phyloP scores from a whole-genome alignment of 768 basidiomycete species.

The Phylloporus rhodoxanthus region DNA sequence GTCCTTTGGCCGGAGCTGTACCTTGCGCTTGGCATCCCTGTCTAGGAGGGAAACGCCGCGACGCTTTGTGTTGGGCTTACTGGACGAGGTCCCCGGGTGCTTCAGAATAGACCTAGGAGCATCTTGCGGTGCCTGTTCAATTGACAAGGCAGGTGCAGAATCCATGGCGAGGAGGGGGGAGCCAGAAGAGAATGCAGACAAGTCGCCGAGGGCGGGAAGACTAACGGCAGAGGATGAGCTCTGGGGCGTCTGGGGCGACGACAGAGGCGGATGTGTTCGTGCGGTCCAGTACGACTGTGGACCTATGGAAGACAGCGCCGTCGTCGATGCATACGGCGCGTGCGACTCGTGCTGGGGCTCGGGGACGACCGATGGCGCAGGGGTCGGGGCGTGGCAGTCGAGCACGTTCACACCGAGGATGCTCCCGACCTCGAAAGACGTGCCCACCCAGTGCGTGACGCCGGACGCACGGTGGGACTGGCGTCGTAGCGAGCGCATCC shows the following conservation, averaged over 20 bases:
- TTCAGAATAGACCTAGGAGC: constrained; percentile 25
- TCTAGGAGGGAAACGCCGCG: constrained; percentile 13
- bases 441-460: constrained; percentile 57
- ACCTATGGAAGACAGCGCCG: constrained; percentile 17
- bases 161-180: constrained; percentile 16
- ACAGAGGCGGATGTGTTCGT: constrained; percentile 12
- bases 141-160: constrained; percentile 9
- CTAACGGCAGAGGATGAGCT: constrained; percentile 7
- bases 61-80: constrained; percentile 5
- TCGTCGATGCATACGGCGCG: constrained; percentile 14
- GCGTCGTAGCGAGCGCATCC: constrained; percentile 45
- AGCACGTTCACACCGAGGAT: constrained; percentile 65
- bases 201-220: constrained; percentile 7
- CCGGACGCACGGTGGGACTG: constrained; percentile 4
- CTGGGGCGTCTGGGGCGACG: constrained; percentile 6
- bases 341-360: constrained; percentile 2
- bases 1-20: constrained; percentile 13
- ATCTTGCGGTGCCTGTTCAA: constrained; percentile 1
- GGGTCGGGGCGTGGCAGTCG: constrained; percentile 19
- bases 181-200: constrained; percentile 21
- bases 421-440: constrained; percentile 73
- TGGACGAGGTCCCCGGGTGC: constrained; percentile 4
- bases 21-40: constrained; percentile 7
- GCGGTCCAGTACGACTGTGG: constrained; percentile 22
- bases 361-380: background rate